These are phyloP conservation scores for Xerocomellus chrysenteron DNA, from an alignment of 768 basidiomycete species.

Conservation along the genomic window DNA sequence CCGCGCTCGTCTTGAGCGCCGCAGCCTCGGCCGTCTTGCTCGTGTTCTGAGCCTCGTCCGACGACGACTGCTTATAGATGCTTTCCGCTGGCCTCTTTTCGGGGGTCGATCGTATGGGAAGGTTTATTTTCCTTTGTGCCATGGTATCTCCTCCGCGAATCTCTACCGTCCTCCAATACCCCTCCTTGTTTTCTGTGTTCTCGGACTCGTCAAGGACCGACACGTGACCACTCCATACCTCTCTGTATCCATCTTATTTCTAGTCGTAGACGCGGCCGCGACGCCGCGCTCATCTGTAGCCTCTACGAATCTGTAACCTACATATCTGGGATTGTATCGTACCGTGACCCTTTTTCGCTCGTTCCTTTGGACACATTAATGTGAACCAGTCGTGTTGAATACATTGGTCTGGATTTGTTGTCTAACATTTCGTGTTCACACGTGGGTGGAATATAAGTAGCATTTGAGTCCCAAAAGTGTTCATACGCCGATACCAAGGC, in stretches of 20 bases:
- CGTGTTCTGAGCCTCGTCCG: background rate
- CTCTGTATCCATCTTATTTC: background rate
- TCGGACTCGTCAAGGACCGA: constrained; percentile 1
- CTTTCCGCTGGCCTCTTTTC: background rate
- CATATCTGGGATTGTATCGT: background rate
- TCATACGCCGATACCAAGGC: too few relatives aligned
- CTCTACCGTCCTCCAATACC: background rate
- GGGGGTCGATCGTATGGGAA: background rate
- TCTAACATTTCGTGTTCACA: too few relatives aligned
- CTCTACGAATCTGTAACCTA: background rate
- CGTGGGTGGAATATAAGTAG: too few relatives aligned
- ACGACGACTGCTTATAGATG: background rate
- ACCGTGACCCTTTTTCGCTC: background rate
- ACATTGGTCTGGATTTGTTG: too few relatives aligned
- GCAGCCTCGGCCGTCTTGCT: constrained; percentile 1
- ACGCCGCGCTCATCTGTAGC: background rate
- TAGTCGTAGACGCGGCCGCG: background rate
- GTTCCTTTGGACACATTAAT: background rate
- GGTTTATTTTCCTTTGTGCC: too few relatives aligned
- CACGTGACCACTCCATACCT: background rate
- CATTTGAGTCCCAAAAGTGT: too few relatives aligned
- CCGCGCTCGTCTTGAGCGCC: constrained; percentile 2
- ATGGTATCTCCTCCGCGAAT: too few relatives aligned
- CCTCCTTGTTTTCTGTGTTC: background rate
- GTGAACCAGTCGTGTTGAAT: too few relatives aligned